phyloP scores from a whole-genome alignment of 805 yeast genomes.

The Jamesozyma jinghongensis region DNA sequence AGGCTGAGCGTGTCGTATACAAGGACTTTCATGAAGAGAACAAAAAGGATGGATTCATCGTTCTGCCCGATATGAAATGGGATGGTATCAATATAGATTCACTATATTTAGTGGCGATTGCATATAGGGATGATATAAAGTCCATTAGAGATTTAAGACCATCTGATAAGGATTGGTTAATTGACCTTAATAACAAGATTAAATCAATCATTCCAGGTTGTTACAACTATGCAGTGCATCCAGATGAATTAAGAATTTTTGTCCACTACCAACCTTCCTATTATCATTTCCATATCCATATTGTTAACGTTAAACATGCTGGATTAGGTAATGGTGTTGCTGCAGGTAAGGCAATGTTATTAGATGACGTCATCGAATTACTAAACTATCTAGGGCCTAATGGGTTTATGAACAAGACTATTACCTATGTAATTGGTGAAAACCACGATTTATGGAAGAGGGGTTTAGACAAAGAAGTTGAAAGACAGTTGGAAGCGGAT shows the following conservation, averaged over 20 bases:
- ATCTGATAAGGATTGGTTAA: constrained; percentile 51
- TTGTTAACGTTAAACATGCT: constrained; percentile 62
- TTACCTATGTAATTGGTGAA: constrained; percentile 66
- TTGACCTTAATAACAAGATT: constrained; percentile 38
- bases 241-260: constrained; percentile 61
- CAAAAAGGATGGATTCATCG: constrained; percentile 47
- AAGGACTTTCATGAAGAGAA: constrained; percentile 46
- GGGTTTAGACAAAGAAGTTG: constrained; percentile 24
- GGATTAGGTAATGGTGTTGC: constrained; percentile 61
- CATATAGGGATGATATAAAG: constrained; percentile 55
- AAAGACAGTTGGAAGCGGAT: constrained; percentile 19
- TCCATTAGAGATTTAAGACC: constrained; percentile 66
- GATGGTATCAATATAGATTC: constrained; percentile 62
- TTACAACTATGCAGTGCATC: constrained; percentile 36
- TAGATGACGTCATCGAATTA: constrained; percentile 76
- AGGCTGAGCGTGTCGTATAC: constrained; percentile 68
- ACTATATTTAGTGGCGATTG: constrained; percentile 71
- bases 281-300: constrained; percentile 90
- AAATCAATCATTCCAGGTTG: constrained; percentile 37
- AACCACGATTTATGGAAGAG: constrained; percentile 63
- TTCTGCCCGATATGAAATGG: constrained; percentile 97
- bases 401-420: constrained; percentile 49
- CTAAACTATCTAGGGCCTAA: constrained; percentile 43
- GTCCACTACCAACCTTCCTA: constrained; percentile 94
- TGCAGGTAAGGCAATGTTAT: constrained; percentile 70